These are phyloP conservation scores for Gymnopus androsaceus DNA, from an alignment of 1,284 basidiomycete genomes.

Conservation along the genomic window DNA sequence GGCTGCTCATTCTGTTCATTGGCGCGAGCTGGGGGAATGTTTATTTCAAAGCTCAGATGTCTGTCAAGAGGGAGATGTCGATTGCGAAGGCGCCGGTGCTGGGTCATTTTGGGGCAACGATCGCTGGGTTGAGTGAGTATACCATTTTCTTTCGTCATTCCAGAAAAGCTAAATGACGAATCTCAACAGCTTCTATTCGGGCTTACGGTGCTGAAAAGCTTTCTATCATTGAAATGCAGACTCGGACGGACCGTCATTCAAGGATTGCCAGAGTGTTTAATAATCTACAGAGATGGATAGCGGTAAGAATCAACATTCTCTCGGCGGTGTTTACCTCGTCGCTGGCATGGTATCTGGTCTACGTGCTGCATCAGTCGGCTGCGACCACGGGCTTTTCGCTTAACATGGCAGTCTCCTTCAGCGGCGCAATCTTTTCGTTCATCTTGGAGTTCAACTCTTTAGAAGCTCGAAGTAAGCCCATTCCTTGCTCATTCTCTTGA, in stretches of 20 bases:
- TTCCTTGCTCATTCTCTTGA: not conserved
- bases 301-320: slow-evolving; percentile 51
- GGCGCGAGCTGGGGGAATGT: slow-evolving; percentile 29
- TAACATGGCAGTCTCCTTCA: slow-evolving; percentile 59
- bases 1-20: slow-evolving; percentile 39
- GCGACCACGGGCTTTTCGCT: slow-evolving; percentile 58
- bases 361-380: slow-evolving; percentile 41
- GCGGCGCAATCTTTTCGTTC: slow-evolving; percentile 53
- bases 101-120: slow-evolving; percentile 60
- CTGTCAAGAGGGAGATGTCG: slow-evolving; percentile 75
- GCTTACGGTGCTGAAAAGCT: slow-evolving; percentile 54
- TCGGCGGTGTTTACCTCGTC: slow-evolving; percentile 53
- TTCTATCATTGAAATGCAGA: slow-evolving; percentile 46
- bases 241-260: slow-evolving; percentile 50
- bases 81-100: slow-evolving; percentile 66
- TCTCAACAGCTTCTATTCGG: slow-evolving; percentile 54
- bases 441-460: slow-evolving; percentile 56
- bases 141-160: not conserved
- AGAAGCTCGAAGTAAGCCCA: slow-evolving; percentile 32
- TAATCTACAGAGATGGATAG: slow-evolving; percentile 62
- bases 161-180: not conserved
- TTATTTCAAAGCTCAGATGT: slow-evolving; percentile 73
- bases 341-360: slow-evolving; percentile 56
- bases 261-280: slow-evolving; percentile 49
- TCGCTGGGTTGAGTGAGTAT: slow-evolving; percentile 52